A percentile compares a stretch with the other conserved stretches of the same genome.
Conservation (phyloP, 1,284 basidiomycete species). For the Tilletia caries region DNA sequence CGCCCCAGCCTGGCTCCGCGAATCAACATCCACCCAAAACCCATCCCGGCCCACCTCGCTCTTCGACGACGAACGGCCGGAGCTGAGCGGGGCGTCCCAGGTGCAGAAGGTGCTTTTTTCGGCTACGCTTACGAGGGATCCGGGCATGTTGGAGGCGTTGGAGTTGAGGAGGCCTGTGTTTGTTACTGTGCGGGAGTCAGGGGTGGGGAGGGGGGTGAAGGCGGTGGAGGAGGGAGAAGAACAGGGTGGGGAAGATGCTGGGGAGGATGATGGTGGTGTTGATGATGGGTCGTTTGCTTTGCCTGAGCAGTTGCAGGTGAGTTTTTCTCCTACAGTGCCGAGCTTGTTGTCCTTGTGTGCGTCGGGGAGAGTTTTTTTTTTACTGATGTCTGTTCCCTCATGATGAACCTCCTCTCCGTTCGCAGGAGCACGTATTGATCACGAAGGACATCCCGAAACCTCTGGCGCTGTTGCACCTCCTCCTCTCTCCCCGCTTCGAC, state of each 20-base stretch:
- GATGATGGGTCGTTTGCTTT: conserved; percentile 38
- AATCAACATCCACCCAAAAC: neutral
- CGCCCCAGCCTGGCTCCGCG: conserved; percentile 11
- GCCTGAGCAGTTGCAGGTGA: conserved; percentile 16
- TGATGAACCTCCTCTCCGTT: neutral
- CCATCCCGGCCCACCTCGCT: neutral
- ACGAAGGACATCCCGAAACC: conserved; percentile 79
- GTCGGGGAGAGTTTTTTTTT: no score
- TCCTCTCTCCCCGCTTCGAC: conserved; percentile 58
- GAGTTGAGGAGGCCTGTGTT: conserved; percentile 78
- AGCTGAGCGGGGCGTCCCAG: neutral
- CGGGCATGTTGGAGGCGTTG: conserved; percentile 80
- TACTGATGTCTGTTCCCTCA: no score
- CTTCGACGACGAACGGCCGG: conserved; percentile 1
- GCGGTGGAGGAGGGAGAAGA: conserved; percentile 52
- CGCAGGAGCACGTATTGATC: conserved; percentile 69
- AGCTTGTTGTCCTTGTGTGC: no score
- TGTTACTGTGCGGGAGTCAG: conserved; percentile 71
- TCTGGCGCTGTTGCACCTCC: conserved; percentile 79
- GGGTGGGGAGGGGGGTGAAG: neutral
- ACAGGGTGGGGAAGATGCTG: conserved; percentile 56
- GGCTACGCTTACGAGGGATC: conserved; percentile 90
- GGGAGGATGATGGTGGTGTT: conserved; percentile 65
- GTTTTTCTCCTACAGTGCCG: neutral
- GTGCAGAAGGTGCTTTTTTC: conserved; percentile 97